Conservation (phyloP, 176 grass and related monocot species). For the Raddia distichophylla region DNA sequence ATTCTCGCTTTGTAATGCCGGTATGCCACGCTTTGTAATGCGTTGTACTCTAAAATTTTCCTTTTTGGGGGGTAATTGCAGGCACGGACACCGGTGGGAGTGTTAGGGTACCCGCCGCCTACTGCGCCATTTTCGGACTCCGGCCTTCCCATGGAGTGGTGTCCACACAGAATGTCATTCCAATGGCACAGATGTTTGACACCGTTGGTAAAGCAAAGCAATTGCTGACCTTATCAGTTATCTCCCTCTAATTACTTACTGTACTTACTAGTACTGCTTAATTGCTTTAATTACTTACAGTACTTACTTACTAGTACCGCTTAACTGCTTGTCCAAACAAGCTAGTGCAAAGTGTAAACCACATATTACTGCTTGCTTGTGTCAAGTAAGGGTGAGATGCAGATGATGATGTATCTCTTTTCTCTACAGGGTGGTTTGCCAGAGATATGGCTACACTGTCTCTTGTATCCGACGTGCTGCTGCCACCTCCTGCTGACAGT, state of each 20-base stretch:
- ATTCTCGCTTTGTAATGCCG: too few relatives aligned
- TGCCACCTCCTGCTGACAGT: constrained; percentile 48
- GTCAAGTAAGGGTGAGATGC: neutral
- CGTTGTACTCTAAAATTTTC: too few relatives aligned
- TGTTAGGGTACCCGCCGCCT: constrained; percentile 84
- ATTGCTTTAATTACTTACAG: neutral
- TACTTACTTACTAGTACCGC: neutral
- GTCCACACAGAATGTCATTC: constrained; percentile 51
- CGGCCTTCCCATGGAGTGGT: constrained; percentile 75
- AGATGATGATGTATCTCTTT: neutral
- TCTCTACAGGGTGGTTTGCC: constrained; percentile 75
- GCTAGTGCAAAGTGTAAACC: neutral
- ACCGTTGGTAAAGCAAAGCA: constrained; percentile 63
- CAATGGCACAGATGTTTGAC: constrained; percentile 89
- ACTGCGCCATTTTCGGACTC: constrained; percentile 86
- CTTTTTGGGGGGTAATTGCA: neutral
- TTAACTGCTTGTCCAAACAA: neutral
- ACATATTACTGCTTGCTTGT: neutral
- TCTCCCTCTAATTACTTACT: neutral
- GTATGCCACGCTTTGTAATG: too few relatives aligned
- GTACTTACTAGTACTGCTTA: too few relatives aligned
- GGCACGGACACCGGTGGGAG: constrained; percentile 89
- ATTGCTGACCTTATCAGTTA: neutral
- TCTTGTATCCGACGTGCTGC: constrained; percentile 51
- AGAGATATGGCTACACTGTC: constrained; percentile 63